Evolutionary conservation across 2,329 filamentous ascomycete species (phyloP).

Genomic region (Alternaria conjuncta): DNA sequence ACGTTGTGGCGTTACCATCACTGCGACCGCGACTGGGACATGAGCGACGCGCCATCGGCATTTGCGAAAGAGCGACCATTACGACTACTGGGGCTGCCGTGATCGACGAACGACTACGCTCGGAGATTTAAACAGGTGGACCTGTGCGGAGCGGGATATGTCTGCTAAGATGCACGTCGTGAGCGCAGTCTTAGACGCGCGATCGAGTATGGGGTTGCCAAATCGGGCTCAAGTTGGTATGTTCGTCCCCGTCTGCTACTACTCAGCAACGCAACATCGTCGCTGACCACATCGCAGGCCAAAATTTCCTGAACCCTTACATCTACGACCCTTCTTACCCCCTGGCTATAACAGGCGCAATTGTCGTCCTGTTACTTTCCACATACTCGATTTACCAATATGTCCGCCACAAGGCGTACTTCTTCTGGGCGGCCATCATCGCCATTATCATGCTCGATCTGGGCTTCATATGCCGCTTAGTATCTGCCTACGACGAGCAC

Average conservation of each 20-base stretch:
- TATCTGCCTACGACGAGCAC: constrained; percentile 48
- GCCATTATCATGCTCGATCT: constrained; percentile 54
- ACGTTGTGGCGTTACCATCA: neutral
- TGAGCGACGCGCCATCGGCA: neutral
- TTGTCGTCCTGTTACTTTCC: constrained; percentile 50
- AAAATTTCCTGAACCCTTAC: constrained; percentile 49
- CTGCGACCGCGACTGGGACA: neutral
- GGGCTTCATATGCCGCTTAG: constrained; percentile 60
- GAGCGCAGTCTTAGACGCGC: neutral
- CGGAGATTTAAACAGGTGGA: neutral
- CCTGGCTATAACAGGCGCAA: constrained; percentile 52
- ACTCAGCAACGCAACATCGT: neutral
- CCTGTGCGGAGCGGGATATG: neutral
- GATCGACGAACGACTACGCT: neutral
- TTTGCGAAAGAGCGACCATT: neutral
- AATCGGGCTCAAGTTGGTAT: neutral
- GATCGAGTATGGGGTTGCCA: neutral
- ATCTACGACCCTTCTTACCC: constrained; percentile 57
- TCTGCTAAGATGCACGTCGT: neutral
- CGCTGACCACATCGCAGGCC: constrained; percentile 9
- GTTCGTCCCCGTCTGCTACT: neutral
- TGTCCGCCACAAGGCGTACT: constrained; percentile 45
- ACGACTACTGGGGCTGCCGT: neutral
- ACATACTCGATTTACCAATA: constrained; percentile 41
- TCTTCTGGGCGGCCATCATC: constrained; percentile 45